phyloP scores from a whole-genome alignment of 148 eudicot genomes.

The Chenopodium formosanum region DNA sequence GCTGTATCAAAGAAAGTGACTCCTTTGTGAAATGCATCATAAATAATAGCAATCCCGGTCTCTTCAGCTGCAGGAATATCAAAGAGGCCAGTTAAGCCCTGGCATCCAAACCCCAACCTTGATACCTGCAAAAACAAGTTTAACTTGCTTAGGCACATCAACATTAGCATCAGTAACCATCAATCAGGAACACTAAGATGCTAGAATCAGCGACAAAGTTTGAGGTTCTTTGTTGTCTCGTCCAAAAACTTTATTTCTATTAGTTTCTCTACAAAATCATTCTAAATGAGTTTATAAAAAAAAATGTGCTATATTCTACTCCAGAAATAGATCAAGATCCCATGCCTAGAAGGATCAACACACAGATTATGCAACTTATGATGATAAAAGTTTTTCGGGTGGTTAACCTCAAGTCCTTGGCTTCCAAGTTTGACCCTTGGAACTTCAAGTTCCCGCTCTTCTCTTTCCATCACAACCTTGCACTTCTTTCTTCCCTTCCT shows the following conservation, averaged over 20 bases:
- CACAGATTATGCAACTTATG: neutral
- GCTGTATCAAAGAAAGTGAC: slow-evolving; percentile 73
- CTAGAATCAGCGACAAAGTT: too few relatives aligned
- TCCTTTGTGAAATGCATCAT: slow-evolving; percentile 55
- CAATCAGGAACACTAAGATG: too few relatives aligned
- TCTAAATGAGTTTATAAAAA: neutral
- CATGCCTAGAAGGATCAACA: neutral
- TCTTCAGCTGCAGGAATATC: slow-evolving; percentile 42
- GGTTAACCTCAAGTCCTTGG: slow-evolving; percentile 44
- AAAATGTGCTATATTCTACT: neutral
- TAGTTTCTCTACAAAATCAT: neutral
- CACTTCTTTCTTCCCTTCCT: neutral
- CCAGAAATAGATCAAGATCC: neutral
- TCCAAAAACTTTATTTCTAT: too few relatives aligned
- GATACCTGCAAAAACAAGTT: slow-evolving; percentile 38
- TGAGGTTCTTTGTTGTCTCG: too few relatives aligned
- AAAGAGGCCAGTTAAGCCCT: slow-evolving; percentile 41
- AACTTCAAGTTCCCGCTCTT: slow-evolving; percentile 25
- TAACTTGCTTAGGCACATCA: neutral
- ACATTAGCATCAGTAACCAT: neutral
- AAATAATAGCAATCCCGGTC: slow-evolving; percentile 51
- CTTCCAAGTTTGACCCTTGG: slow-evolving; percentile 42
- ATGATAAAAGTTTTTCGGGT: neutral
- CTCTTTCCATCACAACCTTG: slow-evolving; percentile 20
- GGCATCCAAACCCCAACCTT: slow-evolving; percentile 54